phyloP scores from a whole-genome alignment of 331 rosid species.

The Cucumis variabilis region DNA sequence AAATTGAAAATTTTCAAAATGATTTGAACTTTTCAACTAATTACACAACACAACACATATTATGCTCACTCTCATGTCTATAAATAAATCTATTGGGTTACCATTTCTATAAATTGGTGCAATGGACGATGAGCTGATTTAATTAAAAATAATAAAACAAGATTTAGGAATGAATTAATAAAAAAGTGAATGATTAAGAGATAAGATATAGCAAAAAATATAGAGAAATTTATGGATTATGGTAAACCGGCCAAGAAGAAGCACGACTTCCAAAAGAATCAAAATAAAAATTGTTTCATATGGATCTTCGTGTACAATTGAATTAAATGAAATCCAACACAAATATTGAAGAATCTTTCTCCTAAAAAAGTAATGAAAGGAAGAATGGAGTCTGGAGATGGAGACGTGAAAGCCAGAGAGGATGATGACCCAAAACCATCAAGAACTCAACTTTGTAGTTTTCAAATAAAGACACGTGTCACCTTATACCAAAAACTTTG shows the following conservation, averaged over 20 bases:
- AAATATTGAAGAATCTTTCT: slow-evolving; percentile 17
- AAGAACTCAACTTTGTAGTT: background rate
- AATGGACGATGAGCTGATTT: background rate
- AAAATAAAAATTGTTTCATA: background rate
- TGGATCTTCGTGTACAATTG: background rate
- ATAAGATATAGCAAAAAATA: background rate
- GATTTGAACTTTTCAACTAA: background rate
- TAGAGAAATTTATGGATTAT: background rate
- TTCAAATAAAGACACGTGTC: slow-evolving; percentile 51
- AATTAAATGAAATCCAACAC: slow-evolving; percentile 32
- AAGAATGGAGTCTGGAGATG: background rate
- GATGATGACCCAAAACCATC: background rate
- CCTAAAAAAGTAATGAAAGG: background rate
- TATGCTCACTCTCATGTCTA: background rate
- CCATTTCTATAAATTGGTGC: background rate
- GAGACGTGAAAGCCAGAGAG: slow-evolving; percentile 22
- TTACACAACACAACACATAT: background rate
- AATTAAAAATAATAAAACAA: background rate
- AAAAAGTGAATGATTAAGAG: background rate
- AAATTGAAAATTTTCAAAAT: background rate
- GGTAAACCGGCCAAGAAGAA: background rate
- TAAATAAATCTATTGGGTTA: background rate
- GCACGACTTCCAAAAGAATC: slow-evolving; percentile 19
- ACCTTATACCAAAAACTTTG: slow-evolving; percentile 28
- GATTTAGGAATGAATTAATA: background rate